These are phyloP conservation scores for Cynara cardunculus DNA, from an alignment of 129 eudicot species.

Conservation along the genomic window DNA sequence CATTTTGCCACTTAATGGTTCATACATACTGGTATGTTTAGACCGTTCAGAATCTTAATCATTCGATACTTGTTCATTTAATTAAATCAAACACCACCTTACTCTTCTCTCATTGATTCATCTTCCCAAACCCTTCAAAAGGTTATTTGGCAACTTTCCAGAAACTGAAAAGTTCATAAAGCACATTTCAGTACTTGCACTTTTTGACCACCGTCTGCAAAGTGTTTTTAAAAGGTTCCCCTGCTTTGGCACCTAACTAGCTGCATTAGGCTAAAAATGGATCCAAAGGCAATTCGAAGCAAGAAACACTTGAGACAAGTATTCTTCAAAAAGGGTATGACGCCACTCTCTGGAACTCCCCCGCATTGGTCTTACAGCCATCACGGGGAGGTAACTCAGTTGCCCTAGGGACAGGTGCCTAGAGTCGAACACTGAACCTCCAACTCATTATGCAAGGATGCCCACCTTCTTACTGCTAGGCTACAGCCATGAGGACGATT, in stretches of 20 bases:
- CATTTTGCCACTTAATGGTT: not conserved
- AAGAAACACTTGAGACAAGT: not conserved
- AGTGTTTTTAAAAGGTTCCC: not conserved
- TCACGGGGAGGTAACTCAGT: not conserved
- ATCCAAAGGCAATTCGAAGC: not conserved
- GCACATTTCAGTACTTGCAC: not conserved
- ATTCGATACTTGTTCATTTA: not conserved
- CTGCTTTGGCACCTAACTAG: not conserved
- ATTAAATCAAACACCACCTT: not conserved
- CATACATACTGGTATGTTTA: not conserved
- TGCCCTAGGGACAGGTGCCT: not conserved
- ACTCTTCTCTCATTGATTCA: not conserved
- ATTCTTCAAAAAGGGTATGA: not conserved
- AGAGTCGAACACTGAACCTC: not conserved
- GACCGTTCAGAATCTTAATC: not conserved
- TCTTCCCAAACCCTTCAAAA: not conserved
- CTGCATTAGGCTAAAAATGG: not conserved
- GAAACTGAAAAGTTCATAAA: not conserved
- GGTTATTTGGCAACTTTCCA: not conserved
- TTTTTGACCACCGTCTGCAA: not conserved
- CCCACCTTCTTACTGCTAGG: not conserved
- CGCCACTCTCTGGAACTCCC: not conserved
- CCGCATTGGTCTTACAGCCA: not conserved
- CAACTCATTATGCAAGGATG: not conserved
- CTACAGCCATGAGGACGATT: not conserved